A percentile compares a stretch with the other conserved stretches of the same genome.
phyloP scores from a whole-genome alignment of 1,284 basidiomycete species.

The Sporisorium sorghi region DNA sequence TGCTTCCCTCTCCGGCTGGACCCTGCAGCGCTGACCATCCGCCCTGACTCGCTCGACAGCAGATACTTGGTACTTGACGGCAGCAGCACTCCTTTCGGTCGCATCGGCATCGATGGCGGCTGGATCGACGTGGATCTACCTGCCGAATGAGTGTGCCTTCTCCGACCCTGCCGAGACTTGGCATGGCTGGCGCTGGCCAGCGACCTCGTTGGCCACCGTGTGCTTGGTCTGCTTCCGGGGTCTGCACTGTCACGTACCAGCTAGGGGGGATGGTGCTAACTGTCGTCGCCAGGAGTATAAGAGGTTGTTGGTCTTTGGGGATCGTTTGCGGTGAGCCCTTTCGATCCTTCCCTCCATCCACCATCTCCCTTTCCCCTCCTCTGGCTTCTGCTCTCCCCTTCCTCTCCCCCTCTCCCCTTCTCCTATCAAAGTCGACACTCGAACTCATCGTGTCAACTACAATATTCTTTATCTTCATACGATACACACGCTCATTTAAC shows the following conservation, averaged over 20 bases:
- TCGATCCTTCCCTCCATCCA: slow-evolving; percentile 17
- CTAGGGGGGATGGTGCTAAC: background rate
- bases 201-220: too few relatives aligned
- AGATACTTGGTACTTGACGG: too few relatives aligned
- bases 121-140: background rate
- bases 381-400: background rate
- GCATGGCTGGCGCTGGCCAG: background rate
- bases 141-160: slow-evolving; percentile 1
- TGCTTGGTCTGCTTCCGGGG: background rate
- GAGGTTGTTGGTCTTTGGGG: slow-evolving; percentile 1
- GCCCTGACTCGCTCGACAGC: too few relatives aligned
- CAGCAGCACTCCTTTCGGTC: too few relatives aligned
- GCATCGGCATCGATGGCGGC: background rate
- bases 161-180: slow-evolving; percentile 6
- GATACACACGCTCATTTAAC: slow-evolving; percentile 18
- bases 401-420: background rate
- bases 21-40: slow-evolving; percentile 14
- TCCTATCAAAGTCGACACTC: slow-evolving; percentile 10
- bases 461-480: slow-evolving; percentile 16
- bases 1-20: slow-evolving; percentile 12
- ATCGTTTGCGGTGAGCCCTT: background rate
- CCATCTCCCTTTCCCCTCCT: slow-evolving; percentile 3
- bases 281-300: slow-evolving; percentile 26
- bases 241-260: too few relatives aligned
- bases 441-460: slow-evolving; percentile 1